Conservation (phyloP, 179 eudicot genomes). For the Amaranthus tricolor region DNA sequence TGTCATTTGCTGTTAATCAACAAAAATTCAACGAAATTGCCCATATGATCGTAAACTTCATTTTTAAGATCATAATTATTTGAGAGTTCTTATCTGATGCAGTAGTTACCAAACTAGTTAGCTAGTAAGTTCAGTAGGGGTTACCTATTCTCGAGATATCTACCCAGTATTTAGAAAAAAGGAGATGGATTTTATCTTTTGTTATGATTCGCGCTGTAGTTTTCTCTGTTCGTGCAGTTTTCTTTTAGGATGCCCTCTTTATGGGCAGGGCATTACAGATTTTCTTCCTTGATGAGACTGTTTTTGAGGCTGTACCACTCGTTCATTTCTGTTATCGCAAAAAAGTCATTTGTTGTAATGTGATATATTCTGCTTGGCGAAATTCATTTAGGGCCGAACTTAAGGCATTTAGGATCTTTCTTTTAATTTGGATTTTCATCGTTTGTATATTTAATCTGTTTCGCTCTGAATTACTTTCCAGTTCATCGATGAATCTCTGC, state of each 20-base stretch:
- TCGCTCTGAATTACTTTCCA: neutral
- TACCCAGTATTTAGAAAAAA: neutral
- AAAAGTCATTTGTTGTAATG: neutral
- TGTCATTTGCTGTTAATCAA: no score
- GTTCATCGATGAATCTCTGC: neutral
- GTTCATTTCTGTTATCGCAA: neutral
- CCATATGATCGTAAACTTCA: no score
- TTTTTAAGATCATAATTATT: neutral
- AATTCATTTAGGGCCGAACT: neutral
- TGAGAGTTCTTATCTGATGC: neutral
- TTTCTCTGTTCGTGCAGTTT: neutral
- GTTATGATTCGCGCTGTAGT: neutral
- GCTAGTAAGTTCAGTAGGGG: neutral
- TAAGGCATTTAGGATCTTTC: neutral
- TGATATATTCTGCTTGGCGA: no score
- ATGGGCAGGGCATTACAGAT: neutral
- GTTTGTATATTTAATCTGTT: no score
- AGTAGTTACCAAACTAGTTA: neutral
- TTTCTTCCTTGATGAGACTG: neutral
- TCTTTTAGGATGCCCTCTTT: neutral
- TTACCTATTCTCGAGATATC: neutral
- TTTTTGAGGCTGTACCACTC: neutral
- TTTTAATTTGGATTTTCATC: neutral
- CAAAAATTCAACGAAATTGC: no score
- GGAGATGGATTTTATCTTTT: neutral